phyloP scores from a whole-genome alignment of 257 asterid species.

The Salvia hispanica region DNA sequence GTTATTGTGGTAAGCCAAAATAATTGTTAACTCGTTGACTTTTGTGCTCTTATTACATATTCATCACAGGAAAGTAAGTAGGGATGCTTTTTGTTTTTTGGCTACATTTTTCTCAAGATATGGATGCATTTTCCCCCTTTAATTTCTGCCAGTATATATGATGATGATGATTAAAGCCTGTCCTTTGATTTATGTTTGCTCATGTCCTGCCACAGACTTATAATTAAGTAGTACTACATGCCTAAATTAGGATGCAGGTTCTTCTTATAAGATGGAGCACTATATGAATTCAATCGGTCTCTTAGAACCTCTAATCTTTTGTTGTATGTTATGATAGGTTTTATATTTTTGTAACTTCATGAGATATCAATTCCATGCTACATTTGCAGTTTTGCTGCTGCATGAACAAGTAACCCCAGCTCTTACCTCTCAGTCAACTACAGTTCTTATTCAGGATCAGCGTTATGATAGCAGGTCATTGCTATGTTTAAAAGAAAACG shows the following conservation, averaged over 20 bases:
- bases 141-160: neutral
- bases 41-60: too few relatives aligned
- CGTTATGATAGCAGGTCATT: slow-evolving; percentile 44
- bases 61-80: too few relatives aligned
- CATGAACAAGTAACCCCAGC: slow-evolving; percentile 65
- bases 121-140: neutral
- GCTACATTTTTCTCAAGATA: neutral
- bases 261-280: neutral
- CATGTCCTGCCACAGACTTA: neutral
- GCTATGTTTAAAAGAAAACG: slow-evolving; percentile 50
- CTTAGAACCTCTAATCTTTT: slow-evolving; percentile 3
- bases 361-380: slow-evolving; percentile 23
- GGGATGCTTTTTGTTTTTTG: neutral
- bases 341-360: too few relatives aligned
- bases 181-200: neutral
- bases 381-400: slow-evolving; percentile 62
- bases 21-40: too few relatives aligned
- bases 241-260: neutral
- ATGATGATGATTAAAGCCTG: neutral
- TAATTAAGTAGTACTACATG: slow-evolving; percentile 1
- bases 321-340: too few relatives aligned
- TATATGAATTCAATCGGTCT: neutral
- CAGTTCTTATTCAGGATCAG: slow-evolving; percentile 59
- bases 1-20: neutral
- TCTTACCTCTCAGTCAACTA: slow-evolving; percentile 44